Evolutionary conservation across 352 stramenopile species (phyloP).

Genomic region (Blastocystis sp.): DNA sequence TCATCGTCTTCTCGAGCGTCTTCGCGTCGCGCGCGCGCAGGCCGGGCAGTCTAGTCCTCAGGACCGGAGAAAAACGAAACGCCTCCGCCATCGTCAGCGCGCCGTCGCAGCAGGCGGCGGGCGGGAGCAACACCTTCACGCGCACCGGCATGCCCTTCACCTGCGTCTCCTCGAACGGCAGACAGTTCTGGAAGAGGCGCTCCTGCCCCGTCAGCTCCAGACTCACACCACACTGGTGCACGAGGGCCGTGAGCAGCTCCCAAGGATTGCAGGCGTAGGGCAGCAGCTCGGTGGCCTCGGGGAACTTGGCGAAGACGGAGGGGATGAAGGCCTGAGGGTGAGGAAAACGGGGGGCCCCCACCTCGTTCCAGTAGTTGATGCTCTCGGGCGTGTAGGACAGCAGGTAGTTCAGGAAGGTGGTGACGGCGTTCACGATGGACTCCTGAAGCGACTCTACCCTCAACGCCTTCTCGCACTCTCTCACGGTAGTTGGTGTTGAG

Average conservation of each 20-base stretch:
- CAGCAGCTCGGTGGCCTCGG: not conserved
- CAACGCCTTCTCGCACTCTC: not conserved
- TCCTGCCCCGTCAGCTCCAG: conserved; percentile 30
- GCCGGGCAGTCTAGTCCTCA: not conserved
- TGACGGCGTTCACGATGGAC: conserved; percentile 1
- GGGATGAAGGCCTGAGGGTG: conserved; percentile 23
- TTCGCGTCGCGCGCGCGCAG: not conserved
- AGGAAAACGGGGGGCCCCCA: not conserved
- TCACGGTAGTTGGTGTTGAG: conserved; percentile 15
- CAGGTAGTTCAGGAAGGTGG: conserved; percentile 57
- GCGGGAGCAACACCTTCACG: conserved; percentile 55
- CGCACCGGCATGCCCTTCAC: conserved; percentile 7
- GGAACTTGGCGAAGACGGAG: conserved; percentile 58
- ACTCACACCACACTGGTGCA: conserved; percentile 34
- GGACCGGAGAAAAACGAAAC: not conserved
- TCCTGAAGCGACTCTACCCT: not conserved
- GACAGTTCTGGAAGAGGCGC: conserved; percentile 9
- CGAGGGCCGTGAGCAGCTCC: conserved; percentile 47
- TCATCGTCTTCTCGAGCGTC: not conserved
- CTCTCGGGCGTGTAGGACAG: not conserved
- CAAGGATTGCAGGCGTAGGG: conserved; percentile 59
- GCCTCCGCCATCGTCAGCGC: not conserved
- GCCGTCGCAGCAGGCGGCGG: not conserved
- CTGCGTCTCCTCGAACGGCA: conserved; percentile 30
- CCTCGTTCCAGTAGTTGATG: conserved; percentile 30